These are phyloP conservation scores for Tolypocladium amazonense DNA, from an alignment of 2,329 filamentous ascomycete genomes.

Conservation along the genomic window DNA sequence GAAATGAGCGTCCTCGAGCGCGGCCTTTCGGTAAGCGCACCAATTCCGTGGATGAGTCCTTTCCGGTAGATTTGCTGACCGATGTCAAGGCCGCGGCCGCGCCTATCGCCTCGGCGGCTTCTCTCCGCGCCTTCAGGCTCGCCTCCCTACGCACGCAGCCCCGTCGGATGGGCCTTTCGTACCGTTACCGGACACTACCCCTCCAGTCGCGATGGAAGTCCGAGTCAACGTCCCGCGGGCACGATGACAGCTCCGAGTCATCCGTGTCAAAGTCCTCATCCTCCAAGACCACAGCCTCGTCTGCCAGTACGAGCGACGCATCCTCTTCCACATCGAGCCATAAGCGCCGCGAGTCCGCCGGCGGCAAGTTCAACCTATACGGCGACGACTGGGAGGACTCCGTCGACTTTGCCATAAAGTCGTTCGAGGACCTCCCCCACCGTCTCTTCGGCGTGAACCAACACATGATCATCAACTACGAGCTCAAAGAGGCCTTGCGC, in stretches of 20 bases:
- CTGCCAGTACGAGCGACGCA: slow-evolving; percentile 5
- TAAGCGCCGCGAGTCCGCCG: slow-evolving; percentile 12
- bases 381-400: slow-evolving; percentile 33
- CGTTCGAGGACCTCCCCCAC: slow-evolving; percentile 34
- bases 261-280: neutral
- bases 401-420: slow-evolving; percentile 28
- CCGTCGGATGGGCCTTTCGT: slow-evolving; percentile 3
- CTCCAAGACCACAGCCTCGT: neutral
- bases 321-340: slow-evolving; percentile 5
- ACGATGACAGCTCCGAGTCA: neutral
- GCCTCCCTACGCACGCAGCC: slow-evolving; percentile 3
- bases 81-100: slow-evolving; percentile 4
- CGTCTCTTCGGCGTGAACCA: slow-evolving; percentile 83
- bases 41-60: neutral
- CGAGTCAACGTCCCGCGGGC: neutral
- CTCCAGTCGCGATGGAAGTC: slow-evolving; percentile 3
- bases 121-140: slow-evolving; percentile 8
- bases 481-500: slow-evolving; percentile 84
- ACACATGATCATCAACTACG: slow-evolving; percentile 89
- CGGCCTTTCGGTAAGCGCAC: slow-evolving; percentile 4
- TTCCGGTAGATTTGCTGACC: neutral
- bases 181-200: neutral
- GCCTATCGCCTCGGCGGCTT: slow-evolving; percentile 9
- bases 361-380: slow-evolving; percentile 24
- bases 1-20: slow-evolving; percentile 5